Evolutionary conservation across 2,329 filamentous ascomycete species (phyloP).

Genomic region (Monosporascus sp.): DNA sequence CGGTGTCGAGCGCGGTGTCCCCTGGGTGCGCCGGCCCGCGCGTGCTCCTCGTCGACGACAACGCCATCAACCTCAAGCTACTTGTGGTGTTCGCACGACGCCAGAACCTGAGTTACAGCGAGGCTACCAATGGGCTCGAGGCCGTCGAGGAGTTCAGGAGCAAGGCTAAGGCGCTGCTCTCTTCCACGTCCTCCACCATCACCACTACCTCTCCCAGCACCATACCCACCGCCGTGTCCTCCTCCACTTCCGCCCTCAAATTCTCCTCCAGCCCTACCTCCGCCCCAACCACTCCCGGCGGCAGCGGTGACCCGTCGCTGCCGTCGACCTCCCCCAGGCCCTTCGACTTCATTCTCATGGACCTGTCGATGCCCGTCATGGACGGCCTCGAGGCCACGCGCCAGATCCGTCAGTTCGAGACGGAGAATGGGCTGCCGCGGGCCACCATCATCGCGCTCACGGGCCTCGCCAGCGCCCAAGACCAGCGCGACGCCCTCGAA

Average conservation of each 20-base stretch:
- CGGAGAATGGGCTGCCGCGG: slow-evolving; percentile 32
- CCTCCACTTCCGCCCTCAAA: too few species aligned
- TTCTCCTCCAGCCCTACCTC: too few species aligned
- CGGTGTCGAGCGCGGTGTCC: slow-evolving; percentile 1
- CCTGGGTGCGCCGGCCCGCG: slow-evolving; percentile 8
- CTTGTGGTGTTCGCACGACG: slow-evolving; percentile 38
- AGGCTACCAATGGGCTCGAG: slow-evolving; percentile 41
- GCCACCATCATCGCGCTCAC: slow-evolving; percentile 48
- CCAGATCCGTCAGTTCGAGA: slow-evolving; percentile 43
- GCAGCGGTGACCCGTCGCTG: not conserved
- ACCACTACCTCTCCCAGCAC: not conserved
- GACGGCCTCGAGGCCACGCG: slow-evolving; percentile 45
- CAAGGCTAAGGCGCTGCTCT: slow-evolving; percentile 20
- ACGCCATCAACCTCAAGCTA: slow-evolving; percentile 37
- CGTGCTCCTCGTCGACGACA: slow-evolving; percentile 37
- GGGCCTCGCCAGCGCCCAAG: slow-evolving; percentile 44
- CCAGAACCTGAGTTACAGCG: slow-evolving; percentile 34
- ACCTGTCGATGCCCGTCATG: slow-evolving; percentile 53
- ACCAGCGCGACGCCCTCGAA: slow-evolving; percentile 39
- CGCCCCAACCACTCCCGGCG: not conserved
- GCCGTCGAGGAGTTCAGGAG: slow-evolving; percentile 36
- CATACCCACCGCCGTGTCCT: not conserved
- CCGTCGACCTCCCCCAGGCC: not conserved
- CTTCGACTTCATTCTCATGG: slow-evolving; percentile 37
- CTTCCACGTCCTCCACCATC: slow-evolving; percentile 1